These are phyloP conservation scores for Rubia yunnanensis DNA, from an alignment of 257 asterid genomes.

Conservation along the genomic window DNA sequence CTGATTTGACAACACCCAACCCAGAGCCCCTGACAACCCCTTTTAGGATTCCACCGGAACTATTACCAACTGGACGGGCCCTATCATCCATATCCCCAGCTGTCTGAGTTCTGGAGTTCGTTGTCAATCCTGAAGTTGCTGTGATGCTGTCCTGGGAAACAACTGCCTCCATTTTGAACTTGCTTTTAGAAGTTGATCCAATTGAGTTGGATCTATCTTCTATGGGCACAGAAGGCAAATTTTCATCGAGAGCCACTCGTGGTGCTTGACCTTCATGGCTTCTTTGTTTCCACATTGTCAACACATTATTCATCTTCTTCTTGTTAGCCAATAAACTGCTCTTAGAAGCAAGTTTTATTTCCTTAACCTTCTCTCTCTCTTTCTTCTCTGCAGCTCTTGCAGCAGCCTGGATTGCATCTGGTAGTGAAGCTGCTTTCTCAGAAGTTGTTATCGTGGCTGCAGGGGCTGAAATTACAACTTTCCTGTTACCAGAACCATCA, in stretches of 20 bases:
- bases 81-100: conserved; percentile 54
- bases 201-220: conserved; percentile 52
- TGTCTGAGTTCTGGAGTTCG: conserved; percentile 33
- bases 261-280: conserved; percentile 94
- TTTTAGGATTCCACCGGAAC: conserved; percentile 61
- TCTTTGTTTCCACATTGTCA: conserved; percentile 95
- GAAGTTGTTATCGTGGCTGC: conserved; percentile 67
- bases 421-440: conserved; percentile 76
- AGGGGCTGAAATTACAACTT: conserved; percentile 89
- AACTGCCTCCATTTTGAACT: conserved; percentile 40
- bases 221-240: conserved; percentile 24
- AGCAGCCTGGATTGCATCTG: conserved; percentile 97
- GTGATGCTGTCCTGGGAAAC: conserved; percentile 29
- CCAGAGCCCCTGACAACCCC: conserved; percentile 93
- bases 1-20: conserved; percentile 72
- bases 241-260: conserved; percentile 68
- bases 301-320: conserved; percentile 94
- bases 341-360: conserved; percentile 83
- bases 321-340: conserved; percentile 89
- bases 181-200: conserved; percentile 43
- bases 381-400: conserved; percentile 97
- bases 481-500: conserved; percentile 49
- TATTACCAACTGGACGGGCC: conserved; percentile 35
- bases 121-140: conserved; percentile 26
- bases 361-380: conserved; percentile 84